phyloP scores from a whole-genome alignment of 164 flowering plant species.

The Malania oleifera region DNA sequence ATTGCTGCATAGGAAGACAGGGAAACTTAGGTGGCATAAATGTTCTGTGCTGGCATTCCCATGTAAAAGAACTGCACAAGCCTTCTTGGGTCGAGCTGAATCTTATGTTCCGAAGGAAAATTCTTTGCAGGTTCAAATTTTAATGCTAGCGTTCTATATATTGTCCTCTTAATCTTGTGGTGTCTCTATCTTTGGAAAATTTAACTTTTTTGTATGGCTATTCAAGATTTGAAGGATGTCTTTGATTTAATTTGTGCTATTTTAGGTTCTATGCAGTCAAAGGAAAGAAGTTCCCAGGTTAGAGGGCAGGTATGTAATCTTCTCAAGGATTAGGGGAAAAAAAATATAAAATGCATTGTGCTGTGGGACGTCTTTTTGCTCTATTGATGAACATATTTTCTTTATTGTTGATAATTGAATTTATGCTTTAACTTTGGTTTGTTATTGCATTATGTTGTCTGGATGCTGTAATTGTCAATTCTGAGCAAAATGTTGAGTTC shows the following conservation, averaged over 20 bases:
- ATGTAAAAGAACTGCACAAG: slow-evolving; percentile 11
- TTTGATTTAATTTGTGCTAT: not conserved
- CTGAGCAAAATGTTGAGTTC: too few species aligned
- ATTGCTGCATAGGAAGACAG: slow-evolving; percentile 15
- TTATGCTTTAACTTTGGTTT: too few species aligned
- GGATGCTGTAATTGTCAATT: too few species aligned
- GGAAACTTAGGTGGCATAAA: slow-evolving; percentile 15
- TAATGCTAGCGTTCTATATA: not conserved
- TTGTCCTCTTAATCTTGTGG: not conserved
- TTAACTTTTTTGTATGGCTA: not conserved
- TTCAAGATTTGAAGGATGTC: too few species aligned
- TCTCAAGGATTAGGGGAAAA: not conserved
- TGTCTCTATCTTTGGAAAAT: not conserved
- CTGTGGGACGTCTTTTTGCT: too few species aligned
- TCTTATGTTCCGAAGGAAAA: slow-evolving; percentile 11
- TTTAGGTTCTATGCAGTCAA: slow-evolving; percentile 47
- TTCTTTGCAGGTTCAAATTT: slow-evolving; percentile 28
- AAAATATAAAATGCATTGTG: too few species aligned
- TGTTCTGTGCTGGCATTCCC: slow-evolving; percentile 14
- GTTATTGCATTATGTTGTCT: too few species aligned
- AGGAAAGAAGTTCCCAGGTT: slow-evolving; percentile 31
- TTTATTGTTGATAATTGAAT: too few species aligned
- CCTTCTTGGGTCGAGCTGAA: slow-evolving; percentile 10
- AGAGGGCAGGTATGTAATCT: slow-evolving; percentile 49
- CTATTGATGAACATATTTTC: too few species aligned